phyloP scores from a whole-genome alignment of 225 moss, liverwort and hornwort genomes.

The Marchantia polymorpha region DNA sequence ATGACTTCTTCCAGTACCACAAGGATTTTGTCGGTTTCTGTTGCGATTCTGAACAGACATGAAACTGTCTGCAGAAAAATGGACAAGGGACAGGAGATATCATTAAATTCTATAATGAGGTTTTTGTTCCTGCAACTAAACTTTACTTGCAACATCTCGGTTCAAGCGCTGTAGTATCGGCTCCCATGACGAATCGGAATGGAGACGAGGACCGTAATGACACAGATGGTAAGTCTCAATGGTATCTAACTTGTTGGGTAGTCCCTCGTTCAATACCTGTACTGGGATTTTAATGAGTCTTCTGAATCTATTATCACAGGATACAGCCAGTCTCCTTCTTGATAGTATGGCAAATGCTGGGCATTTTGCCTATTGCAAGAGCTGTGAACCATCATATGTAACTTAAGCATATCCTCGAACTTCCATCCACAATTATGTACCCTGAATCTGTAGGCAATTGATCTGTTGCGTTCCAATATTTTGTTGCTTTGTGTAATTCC shows the following conservation, averaged over 20 bases:
- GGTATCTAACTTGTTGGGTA: too few relatives aligned
- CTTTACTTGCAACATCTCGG: constrained; percentile 72
- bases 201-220: constrained; percentile 57
- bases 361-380: too few relatives aligned
- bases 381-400: too few relatives aligned
- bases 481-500: too few relatives aligned
- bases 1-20: not conserved
- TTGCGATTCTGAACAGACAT: not conserved
- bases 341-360: not conserved
- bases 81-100: constrained; percentile 87
- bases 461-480: too few relatives aligned
- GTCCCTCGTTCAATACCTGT: too few relatives aligned
- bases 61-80: constrained; percentile 50
- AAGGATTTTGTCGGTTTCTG: not conserved
- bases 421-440: too few relatives aligned
- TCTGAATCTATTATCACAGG: too few relatives aligned
- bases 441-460: too few relatives aligned
- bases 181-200: constrained; percentile 41
- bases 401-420: too few relatives aligned
- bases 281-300: too few relatives aligned
- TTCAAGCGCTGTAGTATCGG: constrained; percentile 38
- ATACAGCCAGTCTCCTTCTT: not conserved
- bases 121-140: constrained; percentile 90
- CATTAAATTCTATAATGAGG: constrained; percentile 88
- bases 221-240: constrained; percentile 41